These are phyloP conservation scores for Sporodiniella umbellata DNA, from an alignment of 371 early-diverging fungal genomes.

Conservation along the genomic window DNA sequence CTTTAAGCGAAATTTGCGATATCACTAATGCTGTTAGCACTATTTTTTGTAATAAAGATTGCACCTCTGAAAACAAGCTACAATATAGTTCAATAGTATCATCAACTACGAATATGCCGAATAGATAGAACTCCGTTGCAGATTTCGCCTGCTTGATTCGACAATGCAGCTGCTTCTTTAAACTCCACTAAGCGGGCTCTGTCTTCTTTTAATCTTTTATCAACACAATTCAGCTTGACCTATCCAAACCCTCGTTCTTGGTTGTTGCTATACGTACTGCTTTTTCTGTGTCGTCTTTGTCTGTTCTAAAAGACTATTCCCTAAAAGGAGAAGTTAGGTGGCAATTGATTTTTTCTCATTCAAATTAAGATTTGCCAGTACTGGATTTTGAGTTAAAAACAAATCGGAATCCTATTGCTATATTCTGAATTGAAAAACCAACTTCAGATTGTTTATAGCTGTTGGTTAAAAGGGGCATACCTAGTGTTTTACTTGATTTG, in stretches of 20 bases:
- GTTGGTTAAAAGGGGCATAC: slow-evolving; percentile 3
- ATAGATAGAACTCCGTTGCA: background rate
- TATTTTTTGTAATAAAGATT: slow-evolving; percentile 5
- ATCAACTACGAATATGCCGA: slow-evolving; percentile 7
- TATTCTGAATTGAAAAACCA: slow-evolving; percentile 11
- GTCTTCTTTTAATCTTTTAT: slow-evolving; percentile 8
- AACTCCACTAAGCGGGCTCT: slow-evolving; percentile 6
- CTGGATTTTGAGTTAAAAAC: slow-evolving; percentile 7
- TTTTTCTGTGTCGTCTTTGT: slow-evolving; percentile 1
- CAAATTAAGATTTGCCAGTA: slow-evolving; percentile 6
- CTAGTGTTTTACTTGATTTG: slow-evolving; percentile 5
- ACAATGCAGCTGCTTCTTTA: slow-evolving; percentile 7
- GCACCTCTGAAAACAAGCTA: slow-evolving; percentile 6
- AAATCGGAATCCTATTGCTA: slow-evolving; percentile 8
- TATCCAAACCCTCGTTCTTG: slow-evolving; percentile 10
- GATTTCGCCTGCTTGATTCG: slow-evolving; percentile 9
- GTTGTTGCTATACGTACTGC: slow-evolving; percentile 1
- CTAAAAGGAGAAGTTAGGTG: slow-evolving; percentile 2
- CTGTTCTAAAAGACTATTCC: slow-evolving; percentile 3
- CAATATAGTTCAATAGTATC: slow-evolving; percentile 6
- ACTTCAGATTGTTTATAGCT: slow-evolving; percentile 10
- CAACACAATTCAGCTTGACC: background rate
- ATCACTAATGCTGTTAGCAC: slow-evolving; percentile 3
- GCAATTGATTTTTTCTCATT: background rate
- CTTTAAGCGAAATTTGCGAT: slow-evolving; percentile 1